Percentiles rank a stretch among this genome's conserved stretches.
These are phyloP conservation scores for Debaryomyces maramus DNA, from an alignment of 805 yeast species.

Conservation along the genomic window DNA sequence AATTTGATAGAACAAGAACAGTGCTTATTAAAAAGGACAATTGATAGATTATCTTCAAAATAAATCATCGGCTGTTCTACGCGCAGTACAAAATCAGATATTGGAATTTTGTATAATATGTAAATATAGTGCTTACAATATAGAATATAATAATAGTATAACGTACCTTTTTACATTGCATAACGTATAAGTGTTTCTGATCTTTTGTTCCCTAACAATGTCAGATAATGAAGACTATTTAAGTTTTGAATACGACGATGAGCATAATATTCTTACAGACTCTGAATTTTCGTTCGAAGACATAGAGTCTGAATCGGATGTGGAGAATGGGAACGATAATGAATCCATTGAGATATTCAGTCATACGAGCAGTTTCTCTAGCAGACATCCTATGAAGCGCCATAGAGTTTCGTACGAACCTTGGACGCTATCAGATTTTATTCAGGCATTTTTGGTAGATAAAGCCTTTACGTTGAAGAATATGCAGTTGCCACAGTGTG, in stretches of 20 bases:
- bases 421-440: constrained; percentile 27
- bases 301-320: constrained; percentile 10
- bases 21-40: background rate
- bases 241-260: constrained; percentile 15
- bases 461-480: constrained; percentile 21
- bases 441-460: constrained; percentile 23
- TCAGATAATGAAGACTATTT: constrained; percentile 3
- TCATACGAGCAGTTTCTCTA: background rate
- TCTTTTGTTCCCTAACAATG: constrained; percentile 1
- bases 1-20: background rate
- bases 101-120: background rate
- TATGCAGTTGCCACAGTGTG: constrained; percentile 27
- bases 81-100: too few species aligned
- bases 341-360: constrained; percentile 4
- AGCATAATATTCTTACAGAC: background rate
- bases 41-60: background rate
- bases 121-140: background rate
- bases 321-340: constrained; percentile 1
- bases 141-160: background rate
- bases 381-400: background rate
- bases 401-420: constrained; percentile 19
- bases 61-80: background rate
- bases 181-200: too few species aligned
- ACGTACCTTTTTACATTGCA: too few species aligned
- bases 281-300: constrained; percentile 18